Base-by-base conservation (phyloP, 805 yeast species). In the Candida bentonensis region DNA sequence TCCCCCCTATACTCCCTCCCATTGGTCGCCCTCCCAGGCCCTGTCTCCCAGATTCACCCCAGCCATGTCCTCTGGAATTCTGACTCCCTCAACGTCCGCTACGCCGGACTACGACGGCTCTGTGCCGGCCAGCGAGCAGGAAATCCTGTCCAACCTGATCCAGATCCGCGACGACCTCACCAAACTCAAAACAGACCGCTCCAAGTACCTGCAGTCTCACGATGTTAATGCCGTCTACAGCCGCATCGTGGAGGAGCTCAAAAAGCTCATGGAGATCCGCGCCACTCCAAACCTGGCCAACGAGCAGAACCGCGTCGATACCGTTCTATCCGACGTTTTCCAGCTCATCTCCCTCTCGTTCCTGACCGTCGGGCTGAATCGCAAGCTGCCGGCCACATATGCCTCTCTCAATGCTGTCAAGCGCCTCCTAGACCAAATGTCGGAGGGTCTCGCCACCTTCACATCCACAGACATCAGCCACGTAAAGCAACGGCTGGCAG, bases 341-440 rank as follows among this genome's bases (percentile, higher is more conserved):
- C 96, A 89, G 61, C 65, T 92, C 41, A 65, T 89, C 40, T 82
- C 95, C 13, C 69, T 92, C 43, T 82, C 92, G 51, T 85, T 88
- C 61, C 75, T 89, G 56, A 85, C 97, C 2, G 92, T 94, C 47
- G 99, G 99, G 2, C 68, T 86, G 53, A 82, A 82, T 41, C 80
- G 86, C 53, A 74, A 86, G 27, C 95, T 96, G 1, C 95, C 97
- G 1, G 95, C 96, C 3, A 84, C 95, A 1, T 92, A 83, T 63
- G 89, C 95, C 3, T 83, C 94, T 2, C 65, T 89, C 36, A 72
- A 87, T 36, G 86, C 97, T 0, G 94, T 92, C 20, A 81, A 80
- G 62, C 77, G 92, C 52, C 66, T 92, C 46, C 68, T 92, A 52
- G 83, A 77, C 50, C 97, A 89, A 63, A 66, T 89, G 49, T 74